Evolutionary conservation across 164 flowering plant genomes (phyloP).

Genomic region (Vitis vinifera): ASM3070453v1 NC_081819.1:14231001-14231500

Average conservation of each 20-base stretch:
- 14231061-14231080: conserved; percentile 46
- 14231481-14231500: background rate
- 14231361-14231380: conserved; percentile 97
- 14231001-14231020: conserved; percentile 43
- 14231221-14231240: background rate
- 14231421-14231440: conserved; percentile 97
- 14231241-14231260: conserved; percentile 56
- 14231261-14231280: conserved; percentile 91
- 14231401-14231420: conserved; percentile 65
- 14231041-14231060: conserved; percentile 42
- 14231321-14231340: conserved; percentile 88
- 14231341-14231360: conserved; percentile 94
- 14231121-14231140: conserved; percentile 88
- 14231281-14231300: conserved; percentile 93
- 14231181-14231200: background rate
- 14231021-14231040: conserved; percentile 62
- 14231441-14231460: conserved; percentile 83
- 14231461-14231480: conserved; percentile 90
- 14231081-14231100: conserved; percentile 58
- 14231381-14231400: conserved; percentile 84
- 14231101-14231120: conserved; percentile 90
- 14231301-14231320: conserved; percentile 89
- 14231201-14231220: background rate
- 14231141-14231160: conserved; percentile 37
- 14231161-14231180: background rate